Conservation (phyloP, 805 yeast genomes). For the Wilhelminamyces savonicus region DNA sequence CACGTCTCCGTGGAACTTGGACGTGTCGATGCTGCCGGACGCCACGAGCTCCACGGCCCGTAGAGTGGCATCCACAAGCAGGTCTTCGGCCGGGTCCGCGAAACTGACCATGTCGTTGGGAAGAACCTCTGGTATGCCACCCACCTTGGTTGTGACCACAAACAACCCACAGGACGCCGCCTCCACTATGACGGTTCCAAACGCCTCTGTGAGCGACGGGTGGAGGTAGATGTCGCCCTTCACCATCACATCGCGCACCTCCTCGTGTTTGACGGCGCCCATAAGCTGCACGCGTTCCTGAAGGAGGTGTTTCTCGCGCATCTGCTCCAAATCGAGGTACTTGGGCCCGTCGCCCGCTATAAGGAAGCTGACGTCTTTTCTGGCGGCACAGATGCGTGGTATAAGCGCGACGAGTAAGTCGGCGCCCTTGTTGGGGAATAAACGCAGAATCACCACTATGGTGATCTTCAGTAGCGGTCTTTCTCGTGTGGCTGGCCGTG, state of each 20-base stretch:
- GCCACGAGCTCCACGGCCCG: conserved; percentile 62
- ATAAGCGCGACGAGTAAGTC: conserved; percentile 79
- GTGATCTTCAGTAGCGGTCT: conserved; percentile 46
- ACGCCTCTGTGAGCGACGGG: conserved; percentile 93
- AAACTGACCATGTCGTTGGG: conserved; percentile 91
- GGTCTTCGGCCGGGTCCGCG: conserved; percentile 82
- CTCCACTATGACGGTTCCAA: conserved; percentile 94
- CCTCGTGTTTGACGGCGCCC: conserved; percentile 88
- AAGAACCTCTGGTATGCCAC: conserved; percentile 95
- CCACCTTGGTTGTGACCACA: conserved; percentile 93
- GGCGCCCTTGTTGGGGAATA: conserved; percentile 95
- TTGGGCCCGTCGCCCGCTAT: conserved; percentile 98
- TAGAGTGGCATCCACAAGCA: conserved; percentile 64
- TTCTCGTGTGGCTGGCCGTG: conserved; percentile 19
- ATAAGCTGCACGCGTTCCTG: conserved; percentile 83
- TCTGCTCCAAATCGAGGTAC: conserved; percentile 88
- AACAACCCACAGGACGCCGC: conserved; percentile 94
- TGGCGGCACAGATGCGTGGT: conserved; percentile 68
- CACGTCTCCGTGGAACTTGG: conserved; percentile 71
- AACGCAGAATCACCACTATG: conserved; percentile 83
- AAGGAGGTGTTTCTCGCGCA: conserved; percentile 78
- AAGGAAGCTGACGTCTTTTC: conserved; percentile 64
- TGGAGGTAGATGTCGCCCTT: conserved; percentile 91
- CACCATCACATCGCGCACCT: conserved; percentile 88
- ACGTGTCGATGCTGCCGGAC: conserved; percentile 58